Percentiles rank a stretch among this genome's conserved stretches.
These are phyloP conservation scores for Malassezia japonica DNA, from an alignment of 1,284 basidiomycete species.

Conservation along the genomic window DNA sequence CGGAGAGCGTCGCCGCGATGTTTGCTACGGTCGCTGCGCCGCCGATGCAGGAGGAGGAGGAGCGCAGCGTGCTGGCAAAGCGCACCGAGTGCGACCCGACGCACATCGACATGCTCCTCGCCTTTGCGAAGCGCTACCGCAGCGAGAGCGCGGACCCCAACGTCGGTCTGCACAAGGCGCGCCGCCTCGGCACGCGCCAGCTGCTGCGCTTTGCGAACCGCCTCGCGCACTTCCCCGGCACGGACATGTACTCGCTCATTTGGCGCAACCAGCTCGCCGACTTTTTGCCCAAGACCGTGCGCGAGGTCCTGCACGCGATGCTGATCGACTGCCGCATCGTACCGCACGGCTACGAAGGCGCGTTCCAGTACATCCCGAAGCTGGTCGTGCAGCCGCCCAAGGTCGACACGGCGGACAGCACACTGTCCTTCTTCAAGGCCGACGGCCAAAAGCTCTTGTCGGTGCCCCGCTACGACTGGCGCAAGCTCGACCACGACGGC, in stretches of 20 bases:
- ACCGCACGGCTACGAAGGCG: conserved; percentile 36
- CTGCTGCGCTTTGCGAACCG: conserved; percentile 46
- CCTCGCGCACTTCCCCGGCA: conserved; percentile 36
- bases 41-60: conserved; percentile 48
- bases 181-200: conserved; percentile 47
- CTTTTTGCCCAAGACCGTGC: conserved; percentile 47
- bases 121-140: conserved; percentile 45
- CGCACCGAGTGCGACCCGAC: conserved; percentile 18
- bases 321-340: conserved; percentile 35
- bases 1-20: conserved; percentile 45
- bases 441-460: conserved; percentile 16
- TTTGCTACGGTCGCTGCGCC: conserved; percentile 43
- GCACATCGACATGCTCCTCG: conserved; percentile 28
- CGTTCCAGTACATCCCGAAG: conserved; percentile 28
- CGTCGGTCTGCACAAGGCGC: conserved; percentile 41
- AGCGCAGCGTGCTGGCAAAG: conserved; percentile 30
- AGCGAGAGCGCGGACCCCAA: conserved; percentile 31
- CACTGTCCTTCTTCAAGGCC: conserved; percentile 27
- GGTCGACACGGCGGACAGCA: conserved; percentile 11
- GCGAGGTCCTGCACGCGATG: conserved; percentile 33
- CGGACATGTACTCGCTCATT: conserved; percentile 37
- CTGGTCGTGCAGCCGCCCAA: conserved; percentile 21
- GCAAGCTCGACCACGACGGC: conserved; percentile 39
- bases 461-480: conserved; percentile 38
- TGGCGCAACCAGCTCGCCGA: conserved; percentile 45